Conservation (phyloP, 2,329 filamentous ascomycete genomes). For the Diaporthe aspalathi region DNA sequence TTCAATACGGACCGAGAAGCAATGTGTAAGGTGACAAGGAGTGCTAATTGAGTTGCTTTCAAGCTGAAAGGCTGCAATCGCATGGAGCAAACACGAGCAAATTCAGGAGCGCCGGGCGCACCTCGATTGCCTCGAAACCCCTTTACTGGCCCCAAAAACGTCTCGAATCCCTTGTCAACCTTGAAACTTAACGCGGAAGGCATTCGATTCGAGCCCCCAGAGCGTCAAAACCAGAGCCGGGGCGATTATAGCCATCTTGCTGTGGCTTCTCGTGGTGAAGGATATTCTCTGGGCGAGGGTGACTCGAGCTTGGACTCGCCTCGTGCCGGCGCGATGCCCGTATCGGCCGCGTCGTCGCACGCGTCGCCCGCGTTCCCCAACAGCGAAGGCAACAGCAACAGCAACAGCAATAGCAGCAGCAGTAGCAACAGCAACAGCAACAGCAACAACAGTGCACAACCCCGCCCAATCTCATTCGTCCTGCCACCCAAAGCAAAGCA, state of each 20-base stretch:
- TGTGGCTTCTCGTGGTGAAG: neutral
- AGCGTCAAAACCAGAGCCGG: neutral
- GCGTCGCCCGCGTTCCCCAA: slow-evolving; percentile 14
- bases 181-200: neutral
- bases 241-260: neutral
- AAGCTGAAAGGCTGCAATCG: neutral
- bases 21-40: neutral
- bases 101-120: neutral
- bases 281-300: neutral
- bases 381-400: neutral
- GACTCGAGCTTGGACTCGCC: neutral
- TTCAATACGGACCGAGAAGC: neutral
- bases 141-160: neutral
- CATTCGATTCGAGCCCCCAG: neutral
- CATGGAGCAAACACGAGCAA: slow-evolving; percentile 5
- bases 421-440: too few species aligned
- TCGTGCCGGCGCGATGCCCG: neutral
- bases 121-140: neutral
- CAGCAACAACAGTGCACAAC: slow-evolving; percentile 1
- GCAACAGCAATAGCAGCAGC: too few species aligned
- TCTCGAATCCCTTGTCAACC: neutral
- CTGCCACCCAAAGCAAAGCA: neutral
- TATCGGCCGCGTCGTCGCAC: slow-evolving; percentile 12
- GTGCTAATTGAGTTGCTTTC: neutral
- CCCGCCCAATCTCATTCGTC: neutral